Conservation (phyloP, 2,329 filamentous ascomycete species). For the Fusarium coffeatum region DNA sequence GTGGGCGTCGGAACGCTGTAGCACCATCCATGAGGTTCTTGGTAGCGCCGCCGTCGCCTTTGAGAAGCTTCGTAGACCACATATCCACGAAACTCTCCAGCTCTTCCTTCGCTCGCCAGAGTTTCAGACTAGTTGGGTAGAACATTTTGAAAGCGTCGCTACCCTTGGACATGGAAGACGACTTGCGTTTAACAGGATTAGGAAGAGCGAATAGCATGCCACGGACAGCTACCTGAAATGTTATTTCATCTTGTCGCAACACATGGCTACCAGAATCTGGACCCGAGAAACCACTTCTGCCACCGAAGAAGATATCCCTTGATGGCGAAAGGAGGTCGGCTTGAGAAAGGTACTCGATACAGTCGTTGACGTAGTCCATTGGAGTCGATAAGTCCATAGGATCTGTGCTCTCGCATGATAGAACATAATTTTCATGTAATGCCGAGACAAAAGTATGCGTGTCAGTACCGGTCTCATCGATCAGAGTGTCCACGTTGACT, state of each 20-base stretch:
- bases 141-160: constrained; percentile 87
- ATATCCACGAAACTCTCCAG: constrained; percentile 78
- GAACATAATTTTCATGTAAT: constrained; percentile 91
- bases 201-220: constrained; percentile 89
- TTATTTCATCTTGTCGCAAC: constrained; percentile 91
- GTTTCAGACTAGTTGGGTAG: constrained; percentile 84
- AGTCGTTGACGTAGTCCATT: constrained; percentile 83
- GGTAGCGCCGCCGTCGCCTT: constrained; percentile 59
- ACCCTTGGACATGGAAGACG: constrained; percentile 56
- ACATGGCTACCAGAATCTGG: constrained; percentile 75
- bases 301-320: constrained; percentile 74
- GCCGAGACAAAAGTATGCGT: constrained; percentile 89
- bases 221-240: constrained; percentile 89
- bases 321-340: constrained; percentile 86
- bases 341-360: constrained; percentile 86
- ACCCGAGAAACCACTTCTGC: constrained; percentile 64
- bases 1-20: constrained; percentile 61
- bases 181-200: constrained; percentile 81
- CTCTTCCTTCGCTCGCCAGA: constrained; percentile 88
- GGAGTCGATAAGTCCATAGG: constrained; percentile 67
- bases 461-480: constrained; percentile 94
- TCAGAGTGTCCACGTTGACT: constrained; percentile 78
- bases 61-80: constrained; percentile 72
- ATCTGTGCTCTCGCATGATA: constrained; percentile 77
- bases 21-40: constrained; percentile 60